A percentile compares a stretch with the other conserved stretches of the same genome.
These are phyloP conservation scores for Globisporangium heterothallicum DNA, from an alignment of 352 stramenopile genomes.

Conservation along the genomic window DNA sequence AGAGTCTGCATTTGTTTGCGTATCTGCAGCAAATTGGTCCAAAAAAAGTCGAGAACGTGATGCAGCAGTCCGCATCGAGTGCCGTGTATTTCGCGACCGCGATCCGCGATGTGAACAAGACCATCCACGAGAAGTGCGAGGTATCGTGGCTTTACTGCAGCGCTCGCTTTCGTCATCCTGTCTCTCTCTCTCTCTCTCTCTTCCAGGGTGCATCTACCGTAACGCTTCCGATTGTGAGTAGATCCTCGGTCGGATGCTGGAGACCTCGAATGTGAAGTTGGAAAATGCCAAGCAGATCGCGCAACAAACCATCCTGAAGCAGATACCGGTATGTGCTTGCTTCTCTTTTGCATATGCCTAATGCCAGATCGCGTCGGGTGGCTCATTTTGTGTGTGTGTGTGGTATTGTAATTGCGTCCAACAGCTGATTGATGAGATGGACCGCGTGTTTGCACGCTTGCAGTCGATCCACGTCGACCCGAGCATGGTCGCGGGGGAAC, in stretches of 20 bases:
- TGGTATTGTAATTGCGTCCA: too few relatives aligned
- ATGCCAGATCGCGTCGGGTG: too few relatives aligned
- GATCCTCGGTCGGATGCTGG: conserved; percentile 62
- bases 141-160: conserved; percentile 19
- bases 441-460: conserved; percentile 67
- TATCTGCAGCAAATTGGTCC: too few relatives aligned
- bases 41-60: too few relatives aligned
- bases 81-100: conserved; percentile 38
- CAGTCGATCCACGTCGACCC: conserved; percentile 43
- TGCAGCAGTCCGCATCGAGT: background rate
- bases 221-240: conserved; percentile 6
- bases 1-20: too few relatives aligned
- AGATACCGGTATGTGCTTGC: conserved; percentile 32
- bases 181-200: background rate
- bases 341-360: background rate
- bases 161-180: background rate
- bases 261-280: conserved; percentile 56
- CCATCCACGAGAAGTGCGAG: conserved; percentile 71
- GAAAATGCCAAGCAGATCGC: conserved; percentile 40
- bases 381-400: too few relatives aligned
- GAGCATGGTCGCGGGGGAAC: conserved; percentile 43
- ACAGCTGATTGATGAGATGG: conserved; percentile 70
- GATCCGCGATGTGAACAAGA: conserved; percentile 55
- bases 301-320: conserved; percentile 48
- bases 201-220: background rate